phyloP scores from a whole-genome alignment of 495 filamentous ascomycete species.

The Aspergillus egyptiacus region DNA sequence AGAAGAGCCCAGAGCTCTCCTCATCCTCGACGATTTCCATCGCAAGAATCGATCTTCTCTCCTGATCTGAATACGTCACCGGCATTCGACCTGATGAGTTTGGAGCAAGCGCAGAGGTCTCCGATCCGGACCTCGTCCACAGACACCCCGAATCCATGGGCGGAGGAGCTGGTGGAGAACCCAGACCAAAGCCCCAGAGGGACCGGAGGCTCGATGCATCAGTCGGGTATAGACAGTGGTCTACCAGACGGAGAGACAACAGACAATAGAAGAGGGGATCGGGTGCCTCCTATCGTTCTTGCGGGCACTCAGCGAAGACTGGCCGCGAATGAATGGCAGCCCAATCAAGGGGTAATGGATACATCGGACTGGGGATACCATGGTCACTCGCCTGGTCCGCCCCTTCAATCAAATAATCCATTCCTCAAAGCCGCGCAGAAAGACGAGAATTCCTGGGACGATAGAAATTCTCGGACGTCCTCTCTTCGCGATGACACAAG shows the following conservation, averaged over 20 bases:
- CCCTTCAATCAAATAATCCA: slow-evolving; percentile 43
- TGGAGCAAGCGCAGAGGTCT: slow-evolving; percentile 41
- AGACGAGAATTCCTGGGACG: slow-evolving; percentile 22
- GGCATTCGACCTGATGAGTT: slow-evolving; percentile 40
- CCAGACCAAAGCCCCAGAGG: slow-evolving; percentile 12
- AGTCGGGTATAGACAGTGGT: slow-evolving; percentile 1
- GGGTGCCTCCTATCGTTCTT: slow-evolving; percentile 24
- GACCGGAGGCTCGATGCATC: not conserved
- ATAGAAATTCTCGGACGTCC: slow-evolving; percentile 21
- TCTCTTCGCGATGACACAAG: slow-evolving; percentile 23
- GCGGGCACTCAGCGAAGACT: slow-evolving; percentile 22
- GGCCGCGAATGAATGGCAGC: slow-evolving; percentile 24
- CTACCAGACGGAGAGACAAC: slow-evolving; percentile 3
- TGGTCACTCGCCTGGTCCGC: slow-evolving; percentile 20
- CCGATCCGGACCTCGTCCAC: slow-evolving; percentile 30
- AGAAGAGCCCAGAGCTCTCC: slow-evolving; percentile 26
- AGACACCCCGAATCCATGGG: slow-evolving; percentile 31
- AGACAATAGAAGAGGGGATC: slow-evolving; percentile 13
- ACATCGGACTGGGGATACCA: slow-evolving; percentile 23
- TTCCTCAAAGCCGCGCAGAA: slow-evolving; percentile 32
- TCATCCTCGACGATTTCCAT: slow-evolving; percentile 25
- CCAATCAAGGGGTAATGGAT: slow-evolving; percentile 6
- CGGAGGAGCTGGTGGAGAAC: slow-evolving; percentile 28
- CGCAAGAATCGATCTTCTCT: slow-evolving; percentile 37
- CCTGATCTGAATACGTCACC: slow-evolving; percentile 41